Evolutionary conservation across 2,329 filamentous ascomycete species (phyloP).

Genomic region (Orbilia javanica): DNA sequence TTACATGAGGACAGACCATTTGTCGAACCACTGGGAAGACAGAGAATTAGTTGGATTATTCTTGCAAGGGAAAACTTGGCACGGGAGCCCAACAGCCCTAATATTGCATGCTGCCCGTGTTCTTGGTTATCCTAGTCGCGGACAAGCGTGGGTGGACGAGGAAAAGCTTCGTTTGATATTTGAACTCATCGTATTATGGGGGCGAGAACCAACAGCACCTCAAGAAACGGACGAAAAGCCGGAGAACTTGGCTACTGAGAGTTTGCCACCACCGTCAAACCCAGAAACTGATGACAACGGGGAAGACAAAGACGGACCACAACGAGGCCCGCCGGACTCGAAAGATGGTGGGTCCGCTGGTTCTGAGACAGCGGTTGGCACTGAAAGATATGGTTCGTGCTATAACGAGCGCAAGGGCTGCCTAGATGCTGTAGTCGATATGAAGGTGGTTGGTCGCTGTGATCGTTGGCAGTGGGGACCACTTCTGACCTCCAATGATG

Average conservation of each 20-base stretch:
- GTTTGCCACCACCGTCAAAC: background rate
- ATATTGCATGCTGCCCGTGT: constrained; percentile 15
- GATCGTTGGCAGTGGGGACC: constrained; percentile 1
- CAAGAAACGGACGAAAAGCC: background rate
- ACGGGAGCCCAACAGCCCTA: constrained; percentile 23
- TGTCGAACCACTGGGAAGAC: background rate
- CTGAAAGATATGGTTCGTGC: background rate
- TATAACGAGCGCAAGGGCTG: background rate
- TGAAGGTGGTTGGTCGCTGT: background rate
- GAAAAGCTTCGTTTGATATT: background rate
- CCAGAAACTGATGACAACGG: background rate
- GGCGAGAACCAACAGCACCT: background rate
- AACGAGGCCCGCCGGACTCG: background rate
- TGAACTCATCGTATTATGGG: background rate
- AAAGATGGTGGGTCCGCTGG: background rate
- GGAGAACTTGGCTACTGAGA: background rate
- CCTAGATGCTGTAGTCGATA: background rate
- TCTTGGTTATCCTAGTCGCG: background rate
- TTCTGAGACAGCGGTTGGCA: background rate
- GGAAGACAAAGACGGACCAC: background rate
- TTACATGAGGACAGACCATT: background rate
- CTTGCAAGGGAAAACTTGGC: background rate
- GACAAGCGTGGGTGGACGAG: background rate
- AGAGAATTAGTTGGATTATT: background rate
- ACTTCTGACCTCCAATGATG: background rate